Conservation (phyloP, 2,329 filamentous ascomycete species). For the Hypoxylon rubiginosum region DNA sequence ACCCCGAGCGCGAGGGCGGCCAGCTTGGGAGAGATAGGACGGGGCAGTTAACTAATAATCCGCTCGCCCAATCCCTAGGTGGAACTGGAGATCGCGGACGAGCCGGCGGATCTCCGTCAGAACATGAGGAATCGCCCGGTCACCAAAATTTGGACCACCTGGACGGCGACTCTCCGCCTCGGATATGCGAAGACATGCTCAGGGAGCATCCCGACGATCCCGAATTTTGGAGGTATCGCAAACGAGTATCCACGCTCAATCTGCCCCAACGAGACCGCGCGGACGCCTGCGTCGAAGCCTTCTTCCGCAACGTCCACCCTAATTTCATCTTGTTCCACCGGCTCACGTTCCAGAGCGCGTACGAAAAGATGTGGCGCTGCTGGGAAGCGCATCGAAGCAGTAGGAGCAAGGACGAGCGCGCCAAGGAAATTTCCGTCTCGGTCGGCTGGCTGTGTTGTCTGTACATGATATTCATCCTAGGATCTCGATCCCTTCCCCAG, state of each 20-base stretch:
- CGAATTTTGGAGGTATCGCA: conserved; percentile 42
- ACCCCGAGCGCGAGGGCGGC: neutral
- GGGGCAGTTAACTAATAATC: conserved; percentile 22
- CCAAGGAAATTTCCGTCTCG: conserved; percentile 52
- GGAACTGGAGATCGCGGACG: conserved; percentile 33
- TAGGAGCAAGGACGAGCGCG: conserved; percentile 24
- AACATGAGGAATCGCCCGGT: neutral
- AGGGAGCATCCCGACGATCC: conserved; percentile 31
- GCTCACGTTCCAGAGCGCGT: conserved; percentile 55
- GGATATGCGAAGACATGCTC: conserved; percentile 31
- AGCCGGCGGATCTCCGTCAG: conserved; percentile 6
- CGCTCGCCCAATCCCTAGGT: conserved; percentile 34
- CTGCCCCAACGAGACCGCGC: conserved; percentile 54
- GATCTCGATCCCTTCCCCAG: conserved; percentile 56
- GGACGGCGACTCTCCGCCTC: conserved; percentile 41
- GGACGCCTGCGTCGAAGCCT: conserved; percentile 56
- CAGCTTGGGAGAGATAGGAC: conserved; percentile 7
- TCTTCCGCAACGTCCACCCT: conserved; percentile 56
- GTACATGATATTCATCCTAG: conserved; percentile 58
- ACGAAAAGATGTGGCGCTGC: conserved; percentile 54
- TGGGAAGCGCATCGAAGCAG: conserved; percentile 33
- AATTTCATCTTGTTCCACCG: conserved; percentile 57
- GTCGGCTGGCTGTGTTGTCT: conserved; percentile 58
- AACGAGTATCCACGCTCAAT: conserved; percentile 37
- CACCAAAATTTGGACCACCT: conserved; percentile 30